Percentiles rank a stretch among this genome's conserved stretches.
These are phyloP conservation scores for Thielaviopsis musarum DNA, from an alignment of 2,329 filamentous ascomycete species.

Conservation along the genomic window DNA sequence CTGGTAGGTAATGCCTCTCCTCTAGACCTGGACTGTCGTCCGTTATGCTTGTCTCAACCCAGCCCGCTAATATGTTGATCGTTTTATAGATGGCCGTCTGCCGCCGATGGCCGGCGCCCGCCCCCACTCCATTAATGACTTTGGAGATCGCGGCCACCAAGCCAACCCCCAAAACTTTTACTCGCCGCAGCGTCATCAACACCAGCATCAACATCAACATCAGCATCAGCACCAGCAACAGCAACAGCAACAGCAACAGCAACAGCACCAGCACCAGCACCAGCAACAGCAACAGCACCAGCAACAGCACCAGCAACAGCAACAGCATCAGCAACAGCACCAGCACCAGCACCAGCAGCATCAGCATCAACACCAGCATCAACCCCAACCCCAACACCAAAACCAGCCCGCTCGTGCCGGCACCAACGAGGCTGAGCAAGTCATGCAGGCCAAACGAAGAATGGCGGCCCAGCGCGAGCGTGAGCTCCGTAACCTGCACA, in stretches of 20 bases:
- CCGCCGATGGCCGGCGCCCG: conserved; percentile 35
- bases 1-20: conserved; percentile 17
- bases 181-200: not conserved
- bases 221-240: conserved; percentile 92
- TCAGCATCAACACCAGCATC: conserved; percentile 87
- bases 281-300: conserved; percentile 40
- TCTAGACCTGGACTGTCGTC: not conserved
- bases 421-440: conserved; percentile 84
- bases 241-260: too few relatives aligned
- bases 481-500: conserved; percentile 98
- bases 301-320: conserved; percentile 61
- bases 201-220: conserved; percentile 47
- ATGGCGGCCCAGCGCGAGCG: conserved; percentile 98
- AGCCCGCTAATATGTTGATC: conserved; percentile 7
- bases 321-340: conserved; percentile 64
- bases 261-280: conserved; percentile 38
- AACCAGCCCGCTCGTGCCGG: conserved; percentile 64
- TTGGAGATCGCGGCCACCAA: conserved; percentile 47
- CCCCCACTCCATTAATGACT: conserved; percentile 74
- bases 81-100: conserved; percentile 48
- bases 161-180: conserved; percentile 31
- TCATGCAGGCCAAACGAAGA: conserved; percentile 97
- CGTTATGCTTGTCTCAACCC: not conserved
- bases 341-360: conserved; percentile 51
- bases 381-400: conserved; percentile 48